Base-by-base conservation (phyloP, 805 yeast genomes). In the Naumovozyma baii region DNA sequence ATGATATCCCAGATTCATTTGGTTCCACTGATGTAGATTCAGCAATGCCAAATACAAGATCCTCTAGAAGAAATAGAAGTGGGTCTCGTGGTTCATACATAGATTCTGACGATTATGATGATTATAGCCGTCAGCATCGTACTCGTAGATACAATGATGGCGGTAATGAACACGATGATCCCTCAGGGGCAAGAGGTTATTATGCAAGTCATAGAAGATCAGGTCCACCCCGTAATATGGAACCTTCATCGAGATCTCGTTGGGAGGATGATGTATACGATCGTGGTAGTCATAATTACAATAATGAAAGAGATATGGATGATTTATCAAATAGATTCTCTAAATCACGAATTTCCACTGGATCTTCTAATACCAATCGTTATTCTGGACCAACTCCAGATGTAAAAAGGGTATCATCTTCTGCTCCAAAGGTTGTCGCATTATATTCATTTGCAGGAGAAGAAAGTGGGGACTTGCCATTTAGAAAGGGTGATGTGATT, bases 211-310 rank as follows among this genome's bases (percentile, higher is more conserved):
- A 58, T 9, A 51, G 61, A 46, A 48, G 52, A 31, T 19, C 38
- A 3, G 22, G 18, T 5, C 28, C 41, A 4, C 42, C 52, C 33
- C 38, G 38, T 47, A 32, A 39, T 29, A 43, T 47, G 15, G 46
- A 52, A n/a, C 36, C 48, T 32, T 45, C 51, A 5, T 33, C 66
- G 49, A 49, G 48, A 30, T 55, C 77, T n/a, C 66, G 79, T 9
- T 86, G 95, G 95, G 92, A 84, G 62, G 95, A 87, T 62, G 94
- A 85, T 52, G 72, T 83, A 4, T 85, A 82, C 54, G 95, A 85
- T 59, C 63, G 60, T 44, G 58, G 40, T 35, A n/a, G n/a, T n/a
- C n/a, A n/a, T n/a, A n/a, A n/a, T n/a, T n/a, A n/a, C 13, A 31
- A 43, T 34, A 19, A 31, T 14, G 36, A 33, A 22, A 37, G 40